phyloP scores from a whole-genome alignment of 78 protist species.

The Dictyostelium capitatum region DNA sequence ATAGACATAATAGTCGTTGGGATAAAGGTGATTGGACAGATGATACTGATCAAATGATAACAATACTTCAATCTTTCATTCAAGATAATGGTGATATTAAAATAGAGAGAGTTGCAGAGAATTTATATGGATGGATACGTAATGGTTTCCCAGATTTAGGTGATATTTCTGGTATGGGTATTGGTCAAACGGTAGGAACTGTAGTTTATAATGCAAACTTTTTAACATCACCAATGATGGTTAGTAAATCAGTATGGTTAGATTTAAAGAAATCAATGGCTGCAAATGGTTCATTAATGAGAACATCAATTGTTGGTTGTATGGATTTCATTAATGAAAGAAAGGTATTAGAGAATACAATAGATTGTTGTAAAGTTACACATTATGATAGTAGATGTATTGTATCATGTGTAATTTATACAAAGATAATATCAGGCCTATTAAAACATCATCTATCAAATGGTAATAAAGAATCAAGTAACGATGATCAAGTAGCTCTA shows the following conservation, averaged over 20 bases:
- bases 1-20: conserved; percentile 66
- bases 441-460: background rate
- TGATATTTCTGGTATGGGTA: conserved; percentile 73
- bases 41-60: conserved; percentile 85
- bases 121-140: conserved; percentile 58
- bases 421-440: background rate
- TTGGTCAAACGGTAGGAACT: conserved; percentile 81
- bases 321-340: conserved; percentile 18
- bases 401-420: background rate
- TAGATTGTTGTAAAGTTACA: conserved; percentile 21
- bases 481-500: background rate
- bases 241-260: conserved; percentile 69
- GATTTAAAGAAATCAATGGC: conserved; percentile 43
- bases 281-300: conserved; percentile 86
- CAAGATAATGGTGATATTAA: background rate
- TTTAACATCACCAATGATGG: background rate
- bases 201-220: conserved; percentile 32
- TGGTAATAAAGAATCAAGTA: background rate
- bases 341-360: conserved; percentile 49
- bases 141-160: conserved; percentile 80
- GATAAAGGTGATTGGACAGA: conserved; percentile 83
- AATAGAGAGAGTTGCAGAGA: background rate
- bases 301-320: conserved; percentile 78
- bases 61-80: conserved; percentile 51
- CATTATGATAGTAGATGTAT: conserved; percentile 70